Base-by-base conservation (phyloP, 2,329 filamentous ascomycete species). In the Fusarium chaquense region DNA sequence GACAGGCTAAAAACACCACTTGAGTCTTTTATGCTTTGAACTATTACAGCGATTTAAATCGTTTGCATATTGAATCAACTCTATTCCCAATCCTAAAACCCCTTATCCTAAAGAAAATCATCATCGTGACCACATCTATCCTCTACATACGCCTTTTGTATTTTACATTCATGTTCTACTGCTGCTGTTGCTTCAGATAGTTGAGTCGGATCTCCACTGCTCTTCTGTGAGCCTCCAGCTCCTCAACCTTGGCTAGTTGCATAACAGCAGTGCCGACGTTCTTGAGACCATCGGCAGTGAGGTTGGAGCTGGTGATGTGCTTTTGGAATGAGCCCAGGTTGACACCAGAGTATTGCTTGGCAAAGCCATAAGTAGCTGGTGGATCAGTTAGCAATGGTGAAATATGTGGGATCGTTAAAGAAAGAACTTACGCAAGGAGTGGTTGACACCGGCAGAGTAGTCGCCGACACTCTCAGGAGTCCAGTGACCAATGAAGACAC, bases 401-500 rank as follows among this genome's bases (percentile, higher is more conserved):
- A n/a, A 13, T 28, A 40, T 28, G 6, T 35, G 41, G 38, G 1
- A 41, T 22, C 22, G 26, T 33, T 24, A n/a, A 20, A 41, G 18
- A 22, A 35, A 24, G 20, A 59, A 91, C 93, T 88, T 91, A 97
- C 94, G 96, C 71, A 99, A 84, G 62, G 93, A 97, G 84, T 99
- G 96, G 80, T 99, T 99, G 43, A 99, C 96, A 76, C 96, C 96
- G 55, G 96, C 96, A 69, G 94, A 97, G 83, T 99, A 99, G 79
- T 99, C 96, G 46, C 96, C 96, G 5, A 99, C 96, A 79, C 93
- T 97, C 82, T 99, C 96, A 8, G 96, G 96, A 0, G 96, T 98
- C 96, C 96, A 99, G 70, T 92, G 86, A 12, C 96, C 96, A 70
- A 98, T 90, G 78, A 99, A 99, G 9, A 99, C 94, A 78, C 93